Evolutionary conservation across 2,329 filamentous ascomycete genomes (phyloP).

Genomic region (Epichloe bromicola): DNA sequence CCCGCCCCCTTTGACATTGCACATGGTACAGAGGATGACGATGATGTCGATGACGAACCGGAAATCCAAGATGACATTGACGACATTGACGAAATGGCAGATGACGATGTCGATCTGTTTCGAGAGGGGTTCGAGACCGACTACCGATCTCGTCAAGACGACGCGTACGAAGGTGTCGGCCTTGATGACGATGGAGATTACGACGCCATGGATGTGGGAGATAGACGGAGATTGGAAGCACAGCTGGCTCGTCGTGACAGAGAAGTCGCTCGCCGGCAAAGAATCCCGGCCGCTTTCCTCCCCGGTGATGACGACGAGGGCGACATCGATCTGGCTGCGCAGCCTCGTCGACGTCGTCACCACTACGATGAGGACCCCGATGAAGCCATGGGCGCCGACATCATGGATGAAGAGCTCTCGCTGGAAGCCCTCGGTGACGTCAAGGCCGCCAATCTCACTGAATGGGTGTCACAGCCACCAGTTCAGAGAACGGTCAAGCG

Average conservation of each 20-base stretch:
- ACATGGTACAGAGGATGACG: slow-evolving; percentile 55
- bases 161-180: slow-evolving; percentile 56
- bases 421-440: slow-evolving; percentile 85
- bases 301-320: slow-evolving; percentile 76
- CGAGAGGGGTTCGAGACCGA: slow-evolving; percentile 61
- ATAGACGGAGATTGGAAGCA: slow-evolving; percentile 57
- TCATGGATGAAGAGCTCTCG: slow-evolving; percentile 91
- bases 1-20: slow-evolving; percentile 47
- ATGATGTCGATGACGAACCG: slow-evolving; percentile 58
- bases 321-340: slow-evolving; percentile 71
- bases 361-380: slow-evolving; percentile 91
- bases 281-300: slow-evolving; percentile 61
- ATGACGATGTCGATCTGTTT: slow-evolving; percentile 70
- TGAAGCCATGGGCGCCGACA: slow-evolving; percentile 81
- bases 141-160: slow-evolving; percentile 53
- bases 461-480: slow-evolving; percentile 84
- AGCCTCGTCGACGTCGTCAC: slow-evolving; percentile 73
- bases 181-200: slow-evolving; percentile 71
- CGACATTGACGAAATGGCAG: slow-evolving; percentile 69
- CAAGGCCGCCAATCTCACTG: slow-evolving; percentile 83
- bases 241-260: slow-evolving; percentile 62
- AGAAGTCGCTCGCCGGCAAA: slow-evolving; percentile 52
- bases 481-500: slow-evolving; percentile 89
- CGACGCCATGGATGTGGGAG: slow-evolving; percentile 52
- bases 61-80: slow-evolving; percentile 62